Base-by-base conservation (phyloP, 2,329 filamentous ascomycete species). In the Fonsecaea monophora region DNA sequence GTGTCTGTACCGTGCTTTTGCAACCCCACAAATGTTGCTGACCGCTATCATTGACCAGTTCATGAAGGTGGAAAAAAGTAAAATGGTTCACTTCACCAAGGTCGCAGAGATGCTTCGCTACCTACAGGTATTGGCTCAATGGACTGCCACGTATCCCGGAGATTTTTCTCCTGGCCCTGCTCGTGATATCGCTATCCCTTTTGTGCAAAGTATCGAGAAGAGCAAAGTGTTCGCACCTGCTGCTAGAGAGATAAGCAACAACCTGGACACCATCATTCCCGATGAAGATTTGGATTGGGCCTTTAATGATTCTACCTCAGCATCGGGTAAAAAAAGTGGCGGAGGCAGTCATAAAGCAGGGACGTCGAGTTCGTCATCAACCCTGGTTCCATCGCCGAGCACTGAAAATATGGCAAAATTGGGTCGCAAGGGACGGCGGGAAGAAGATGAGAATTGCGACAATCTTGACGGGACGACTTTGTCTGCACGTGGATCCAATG, bases 241-340 rank as follows among this genome's bases (percentile, higher is more conserved):
- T 2, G 91, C 92, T 3, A 90, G 61, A 72, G 92, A 97, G 75
- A 95, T 99, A 80, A 86, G 88, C 21, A 85, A 86, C n/a, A 89
- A 91, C 73, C 82, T 98, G 15, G 90, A 94, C 54, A 83, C 85
- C 58, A 89, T 93, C 1, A 82, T 87, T 5, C 91, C 96, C 74
- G 94, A 98, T 75, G 95, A 98, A 74, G 94, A 99, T 76, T 91
- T 91, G 0, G 89, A 91, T 12, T 99, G 95, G 95, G 92, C 91
- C n/a, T 91, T 89, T 74, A 87, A 88, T 55, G 94, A 98, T 74
- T 86, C 88, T 7, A 38, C 58, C 3, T 63, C 48, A 13, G 38
- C 63, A 6, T 61, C 54, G 13, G 59, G 62, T 34, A 61, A 32
- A 18, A 70, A 67, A 50, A 40, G 64, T 53, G 54, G 56, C 8